Percentiles rank a stretch among this genome's conserved stretches.
Conservation (phyloP, 73 alveolate species). For the Uronychia setigera region DNA sequence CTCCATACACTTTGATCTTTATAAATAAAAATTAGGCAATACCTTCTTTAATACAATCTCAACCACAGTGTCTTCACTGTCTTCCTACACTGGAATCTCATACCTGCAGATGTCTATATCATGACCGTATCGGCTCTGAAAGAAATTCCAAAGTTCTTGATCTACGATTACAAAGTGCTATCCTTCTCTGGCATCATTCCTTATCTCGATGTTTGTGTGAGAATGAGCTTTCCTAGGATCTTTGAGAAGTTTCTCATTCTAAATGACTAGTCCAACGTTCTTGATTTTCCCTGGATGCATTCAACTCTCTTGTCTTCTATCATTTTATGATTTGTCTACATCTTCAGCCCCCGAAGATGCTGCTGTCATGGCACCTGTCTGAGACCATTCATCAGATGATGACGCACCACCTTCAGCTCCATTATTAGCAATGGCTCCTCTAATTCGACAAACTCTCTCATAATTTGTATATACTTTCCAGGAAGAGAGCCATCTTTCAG, state of each 20-base stretch:
- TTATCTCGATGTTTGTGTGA: background rate
- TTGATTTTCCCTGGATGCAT: background rate
- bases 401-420: background rate
- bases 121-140: conserved; percentile 13
- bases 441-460: background rate
- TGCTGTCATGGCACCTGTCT: background rate
- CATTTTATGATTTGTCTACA: background rate
- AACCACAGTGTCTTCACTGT: background rate
- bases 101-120: background rate
- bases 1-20: background rate
- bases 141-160: conserved; percentile 26
- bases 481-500: background rate
- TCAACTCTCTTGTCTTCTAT: background rate
- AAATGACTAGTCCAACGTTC: background rate
- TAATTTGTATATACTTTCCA: background rate
- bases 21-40: background rate
- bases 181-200: conserved; percentile 19
- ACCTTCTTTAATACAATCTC: background rate
- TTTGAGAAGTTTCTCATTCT: background rate
- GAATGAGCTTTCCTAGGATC: background rate
- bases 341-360: background rate
- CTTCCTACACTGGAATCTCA: background rate
- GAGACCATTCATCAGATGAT: background rate
- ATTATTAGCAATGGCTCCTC: no score
- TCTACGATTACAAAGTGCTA: conserved; percentile 9